phyloP scores from a whole-genome alignment of 1,284 basidiomycete genomes.

The Naganishia sp. region DNA sequence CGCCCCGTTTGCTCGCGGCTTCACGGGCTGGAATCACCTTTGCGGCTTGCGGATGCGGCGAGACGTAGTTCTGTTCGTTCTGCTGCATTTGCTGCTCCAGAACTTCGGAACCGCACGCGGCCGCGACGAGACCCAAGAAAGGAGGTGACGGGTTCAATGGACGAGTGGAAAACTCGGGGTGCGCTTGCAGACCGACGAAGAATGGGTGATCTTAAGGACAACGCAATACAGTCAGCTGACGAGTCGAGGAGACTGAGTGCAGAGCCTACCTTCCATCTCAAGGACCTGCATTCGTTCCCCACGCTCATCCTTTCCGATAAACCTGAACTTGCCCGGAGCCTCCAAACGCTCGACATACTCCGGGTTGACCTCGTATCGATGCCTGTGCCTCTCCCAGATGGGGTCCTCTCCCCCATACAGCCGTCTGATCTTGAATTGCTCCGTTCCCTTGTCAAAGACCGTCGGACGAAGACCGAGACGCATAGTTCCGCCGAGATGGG shows the following conservation, averaged over 20 bases:
- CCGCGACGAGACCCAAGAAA: slow-evolving; percentile 94
- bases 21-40: slow-evolving; percentile 52
- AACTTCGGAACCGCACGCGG: slow-evolving; percentile 66
- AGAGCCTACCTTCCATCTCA: slow-evolving; percentile 72
- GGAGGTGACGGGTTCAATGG: slow-evolving; percentile 96
- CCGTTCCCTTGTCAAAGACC: slow-evolving; percentile 68
- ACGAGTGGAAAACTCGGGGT: slow-evolving; percentile 98
- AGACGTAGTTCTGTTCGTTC: slow-evolving; percentile 61
- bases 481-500: slow-evolving; percentile 99
- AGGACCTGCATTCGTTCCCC: slow-evolving; percentile 97
- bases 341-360: slow-evolving; percentile 74
- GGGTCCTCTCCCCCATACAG: slow-evolving; percentile 81
- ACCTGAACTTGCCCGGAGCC: slow-evolving; percentile 68
- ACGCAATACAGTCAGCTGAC: slow-evolving; percentile 3
- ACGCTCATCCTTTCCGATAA: slow-evolving; percentile 90
- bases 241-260: background rate
- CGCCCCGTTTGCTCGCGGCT: slow-evolving; percentile 47
- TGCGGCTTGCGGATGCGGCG: slow-evolving; percentile 58
- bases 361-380: slow-evolving; percentile 97
- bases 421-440: slow-evolving; percentile 69
- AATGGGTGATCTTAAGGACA: slow-evolving; percentile 76
- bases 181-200: slow-evolving; percentile 93
- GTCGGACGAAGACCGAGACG: slow-evolving; percentile 92
- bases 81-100: slow-evolving; percentile 73
- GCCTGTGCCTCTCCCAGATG: slow-evolving; percentile 96